Evolutionary conservation across 805 yeast species (phyloP), one percentile per base, ranked within the genome.

Genomic region (Priceomyces fermenticarens): DNA sequence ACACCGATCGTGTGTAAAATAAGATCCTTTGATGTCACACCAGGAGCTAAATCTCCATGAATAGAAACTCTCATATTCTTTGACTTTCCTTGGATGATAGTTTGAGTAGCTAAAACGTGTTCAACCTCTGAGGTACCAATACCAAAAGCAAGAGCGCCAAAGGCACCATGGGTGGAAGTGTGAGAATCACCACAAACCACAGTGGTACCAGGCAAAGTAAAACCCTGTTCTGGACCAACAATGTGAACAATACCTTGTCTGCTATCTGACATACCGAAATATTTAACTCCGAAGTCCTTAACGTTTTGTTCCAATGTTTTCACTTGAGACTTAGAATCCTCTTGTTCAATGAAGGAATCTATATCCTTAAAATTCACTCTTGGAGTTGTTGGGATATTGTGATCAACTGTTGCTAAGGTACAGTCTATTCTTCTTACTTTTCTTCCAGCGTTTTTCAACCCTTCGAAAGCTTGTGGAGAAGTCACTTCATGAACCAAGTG

Each of bases 161-260:
- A 93, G 33, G 99, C 99, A 56, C 99, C 99, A 61, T 93, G 99
- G 1, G 99, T 93, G 3, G 97, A 88, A 20, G 99, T 93, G 64
- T 93, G 99, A 3, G 97, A 89, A 65, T 93, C 99, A 65, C 99
- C 99, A 70, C 99, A 93, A 33, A 93, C 99, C 27, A 93, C 97
- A 3, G 99, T 93, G 38, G 98, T 89, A 55, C 99, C 99, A 29
- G 99, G 99, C 39, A 93, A 75, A 28, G 99, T 93, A 71, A 93
- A 93, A 38, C 98, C 99, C 70, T 93, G 98, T 65, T 93, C 99
- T 30, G 99, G 99, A 36, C 99, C 99, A 45, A 93, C 95, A 52
- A 93, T 88, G 65, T 93, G 99, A 41, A 93, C 99, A 60, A 93
- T 93, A 55, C 99, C 99, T 70, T 93, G 99, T 67, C 98, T 83